A percentile compares a stretch with the other conserved stretches of the same genome.
phyloP scores from a whole-genome alignment of 495 filamentous ascomycete genomes.

The Geopyxis carbonaria region DNA sequence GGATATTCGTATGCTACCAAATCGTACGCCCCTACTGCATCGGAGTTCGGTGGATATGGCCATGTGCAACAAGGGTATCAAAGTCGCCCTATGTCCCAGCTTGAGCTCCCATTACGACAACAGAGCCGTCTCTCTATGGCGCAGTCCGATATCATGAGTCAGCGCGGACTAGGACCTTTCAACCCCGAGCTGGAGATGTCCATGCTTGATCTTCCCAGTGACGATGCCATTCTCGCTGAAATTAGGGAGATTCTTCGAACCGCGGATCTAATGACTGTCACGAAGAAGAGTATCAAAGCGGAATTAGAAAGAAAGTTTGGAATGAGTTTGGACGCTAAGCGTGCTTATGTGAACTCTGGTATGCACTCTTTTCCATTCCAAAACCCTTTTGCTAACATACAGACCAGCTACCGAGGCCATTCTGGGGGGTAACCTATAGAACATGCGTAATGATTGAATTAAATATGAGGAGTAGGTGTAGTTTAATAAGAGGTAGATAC shows the following conservation, averaged over 20 bases:
- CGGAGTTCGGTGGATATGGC: constrained; percentile 36
- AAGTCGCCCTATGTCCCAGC: constrained; percentile 52
- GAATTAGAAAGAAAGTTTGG: constrained; percentile 84
- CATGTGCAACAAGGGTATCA: constrained; percentile 22
- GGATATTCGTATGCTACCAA: constrained; percentile 86
- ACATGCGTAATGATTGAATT: neutral
- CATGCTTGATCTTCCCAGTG: constrained; percentile 52
- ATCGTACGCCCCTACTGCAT: constrained; percentile 44
- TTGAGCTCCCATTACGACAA: constrained; percentile 35
- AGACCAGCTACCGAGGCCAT: constrained; percentile 53
- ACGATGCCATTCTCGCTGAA: constrained; percentile 82
- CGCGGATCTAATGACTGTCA: constrained; percentile 90
- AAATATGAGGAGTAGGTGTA: constrained; percentile 6
- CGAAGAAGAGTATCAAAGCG: constrained; percentile 93
- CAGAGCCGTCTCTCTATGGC: constrained; percentile 57
- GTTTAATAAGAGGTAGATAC: too few species aligned
- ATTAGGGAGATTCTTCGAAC: constrained; percentile 82
- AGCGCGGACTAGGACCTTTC: constrained; percentile 31
- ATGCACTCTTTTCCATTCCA: constrained; percentile 27
- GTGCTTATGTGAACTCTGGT: constrained; percentile 89
- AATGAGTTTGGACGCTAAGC: constrained; percentile 58
- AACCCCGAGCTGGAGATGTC: constrained; percentile 49
- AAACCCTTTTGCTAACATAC: constrained; percentile 26
- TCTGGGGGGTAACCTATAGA: constrained; percentile 49
- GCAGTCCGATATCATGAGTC: constrained; percentile 51